Base-by-base conservation (phyloP, 495 filamentous ascomycete species). In the Zalerion maritima region DNA sequence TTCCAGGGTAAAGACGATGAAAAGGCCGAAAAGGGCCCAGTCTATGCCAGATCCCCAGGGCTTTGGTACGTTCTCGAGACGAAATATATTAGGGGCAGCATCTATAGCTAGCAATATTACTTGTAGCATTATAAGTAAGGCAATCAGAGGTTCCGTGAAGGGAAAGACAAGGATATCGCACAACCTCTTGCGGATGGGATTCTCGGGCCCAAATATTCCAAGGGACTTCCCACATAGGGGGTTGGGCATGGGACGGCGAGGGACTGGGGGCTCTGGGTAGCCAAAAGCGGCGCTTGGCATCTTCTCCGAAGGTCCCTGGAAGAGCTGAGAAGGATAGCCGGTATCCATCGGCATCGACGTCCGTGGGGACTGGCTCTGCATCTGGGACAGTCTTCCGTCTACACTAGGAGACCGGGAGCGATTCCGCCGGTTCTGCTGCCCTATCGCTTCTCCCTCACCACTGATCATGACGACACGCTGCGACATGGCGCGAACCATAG, bases 381-480 rank as follows among this genome's bases (percentile, higher is more conserved):
- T 38, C 5, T n/a, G n/a, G n/a, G 41, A 30, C 5, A 42, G 43
- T 14, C 55, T 49, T 1, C 47, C 52, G 26, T 61, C 56, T 2
- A 33, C 46, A 31, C 57, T 60, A 9, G 58, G 60, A 7, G 61
- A 66, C 28, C 57, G 57, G 13, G 61, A 64, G 11, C 78, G 73
- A 34, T 83, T 71, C 35, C 78, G 64, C 29, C 70, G 60, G 16
- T 78, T 65, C n/a, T 67, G 69, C 37, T 83, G 75, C 38, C 87
- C 81, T 12, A 89, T 65, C 20, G 81, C 57, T 38, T 94, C 85
- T 2, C 52, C 57, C 26, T 75, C 71, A 45, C 89, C 92, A 57
- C 87, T 92, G 34, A 99, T 62, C 48, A 94, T 94, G 44, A 96
- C 89, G 33, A 99, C 84, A 52, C 89, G 84, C 55, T 94, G 84